Evolutionary conservation across 306 rosid genomes (phyloP).

Genomic region (Sindora glabra): DNA sequence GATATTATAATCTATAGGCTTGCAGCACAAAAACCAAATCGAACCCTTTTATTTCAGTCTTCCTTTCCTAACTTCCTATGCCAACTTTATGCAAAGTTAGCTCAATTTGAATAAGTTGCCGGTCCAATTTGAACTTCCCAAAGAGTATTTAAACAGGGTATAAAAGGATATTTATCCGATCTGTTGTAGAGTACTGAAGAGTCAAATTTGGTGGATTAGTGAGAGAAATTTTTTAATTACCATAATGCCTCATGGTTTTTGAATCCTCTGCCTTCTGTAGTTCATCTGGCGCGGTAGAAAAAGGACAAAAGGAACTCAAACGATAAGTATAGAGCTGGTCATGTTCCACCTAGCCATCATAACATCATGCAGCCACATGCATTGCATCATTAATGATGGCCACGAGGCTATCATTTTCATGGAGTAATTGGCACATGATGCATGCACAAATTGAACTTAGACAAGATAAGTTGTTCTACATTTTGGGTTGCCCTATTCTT

Average conservation of each 20-base stretch:
- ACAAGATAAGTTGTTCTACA: neutral
- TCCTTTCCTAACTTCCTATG: too few relatives aligned
- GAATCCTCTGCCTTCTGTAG: neutral
- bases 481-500: neutral
- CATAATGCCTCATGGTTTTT: neutral
- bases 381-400: neutral
- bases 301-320: slow-evolving; percentile 24
- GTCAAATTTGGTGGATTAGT: slow-evolving; percentile 19
- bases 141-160: too few relatives aligned
- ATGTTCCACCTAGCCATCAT: slow-evolving; percentile 28
- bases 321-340: slow-evolving; percentile 26
- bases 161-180: too few relatives aligned
- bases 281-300: slow-evolving; percentile 5
- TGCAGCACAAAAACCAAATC: slow-evolving; percentile 11
- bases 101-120: neutral
- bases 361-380: slow-evolving; percentile 6
- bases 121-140: slow-evolving; percentile 13
- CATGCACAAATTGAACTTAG: neutral
- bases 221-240: neutral
- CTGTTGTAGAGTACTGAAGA: neutral
- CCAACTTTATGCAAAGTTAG: neutral
- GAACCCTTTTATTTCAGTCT: neutral
- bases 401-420: neutral
- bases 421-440: neutral
- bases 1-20: too few relatives aligned